Conservation (phyloP, 176 grass and related monocot species). For the Rhynchospora breviuscula region DNA sequence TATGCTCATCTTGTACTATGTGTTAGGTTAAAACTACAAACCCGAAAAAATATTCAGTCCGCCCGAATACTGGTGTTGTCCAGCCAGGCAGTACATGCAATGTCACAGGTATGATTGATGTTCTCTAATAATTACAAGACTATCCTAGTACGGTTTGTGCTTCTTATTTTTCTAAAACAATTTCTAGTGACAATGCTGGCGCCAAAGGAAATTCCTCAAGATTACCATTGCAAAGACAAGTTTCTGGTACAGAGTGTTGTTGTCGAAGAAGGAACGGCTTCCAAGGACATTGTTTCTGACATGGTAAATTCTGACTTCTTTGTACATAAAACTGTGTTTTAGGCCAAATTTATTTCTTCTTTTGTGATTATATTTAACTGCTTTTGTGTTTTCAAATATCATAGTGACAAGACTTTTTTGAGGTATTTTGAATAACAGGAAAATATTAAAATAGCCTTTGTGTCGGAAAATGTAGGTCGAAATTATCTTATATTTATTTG, state of each 20-base stretch:
- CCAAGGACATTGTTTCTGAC: slow-evolving; percentile 56
- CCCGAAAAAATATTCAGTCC: slow-evolving; percentile 75
- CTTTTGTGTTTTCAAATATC: neutral
- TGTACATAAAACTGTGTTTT: slow-evolving; percentile 12
- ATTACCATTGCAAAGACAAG: slow-evolving; percentile 90
- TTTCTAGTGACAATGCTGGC: slow-evolving; percentile 67
- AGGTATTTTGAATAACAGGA: neutral
- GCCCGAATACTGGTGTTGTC: slow-evolving; percentile 64
- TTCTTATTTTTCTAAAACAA: slow-evolving; percentile 4
- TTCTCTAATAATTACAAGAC: neutral
- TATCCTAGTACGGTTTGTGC: neutral
- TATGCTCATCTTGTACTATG: neutral
- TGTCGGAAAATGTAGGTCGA: neutral
- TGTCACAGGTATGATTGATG: slow-evolving; percentile 41
- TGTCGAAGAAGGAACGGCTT: slow-evolving; percentile 22
- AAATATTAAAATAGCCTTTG: neutral
- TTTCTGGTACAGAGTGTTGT: slow-evolving; percentile 75
- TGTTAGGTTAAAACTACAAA: slow-evolving; percentile 88
- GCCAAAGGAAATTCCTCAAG: slow-evolving; percentile 65
- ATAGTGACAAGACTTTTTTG: neutral
- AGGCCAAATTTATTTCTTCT: neutral
- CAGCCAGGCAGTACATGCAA: slow-evolving; percentile 39
- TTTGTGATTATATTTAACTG: neutral
- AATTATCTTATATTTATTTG: neutral
- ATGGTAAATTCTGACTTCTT: slow-evolving; percentile 38